phyloP scores from a whole-genome alignment of 495 filamentous ascomycete genomes.

The Hypoxylon subgilvum region DNA sequence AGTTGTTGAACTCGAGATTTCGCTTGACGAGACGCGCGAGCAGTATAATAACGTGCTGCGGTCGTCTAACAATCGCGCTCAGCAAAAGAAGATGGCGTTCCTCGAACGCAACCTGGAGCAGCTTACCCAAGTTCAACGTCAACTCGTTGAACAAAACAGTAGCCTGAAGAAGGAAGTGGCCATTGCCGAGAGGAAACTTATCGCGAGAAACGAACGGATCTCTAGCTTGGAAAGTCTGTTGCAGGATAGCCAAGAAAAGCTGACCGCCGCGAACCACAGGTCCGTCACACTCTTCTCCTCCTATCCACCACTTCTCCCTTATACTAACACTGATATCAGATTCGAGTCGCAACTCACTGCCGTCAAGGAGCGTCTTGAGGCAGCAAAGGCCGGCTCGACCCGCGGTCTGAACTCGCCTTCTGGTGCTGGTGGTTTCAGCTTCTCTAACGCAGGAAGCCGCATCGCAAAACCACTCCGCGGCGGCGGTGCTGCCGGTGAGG shows the following conservation, averaged over 20 bases:
- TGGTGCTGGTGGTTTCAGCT: slow-evolving; percentile 74
- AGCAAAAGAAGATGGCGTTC: slow-evolving; percentile 99
- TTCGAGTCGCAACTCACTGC: slow-evolving; percentile 97
- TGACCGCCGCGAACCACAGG: slow-evolving; percentile 94
- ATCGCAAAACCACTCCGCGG: slow-evolving; percentile 98
- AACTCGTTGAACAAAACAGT: slow-evolving; percentile 96
- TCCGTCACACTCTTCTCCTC: slow-evolving; percentile 54
- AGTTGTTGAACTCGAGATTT: slow-evolving; percentile 97
- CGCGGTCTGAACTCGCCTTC: slow-evolving; percentile 73
- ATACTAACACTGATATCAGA: slow-evolving; percentile 54
- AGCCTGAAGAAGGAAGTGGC: slow-evolving; percentile 98
- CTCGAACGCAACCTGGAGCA: slow-evolving; percentile 97
- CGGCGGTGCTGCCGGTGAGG: slow-evolving; percentile 64
- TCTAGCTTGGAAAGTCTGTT: slow-evolving; percentile 87
- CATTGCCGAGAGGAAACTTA: slow-evolving; percentile 95
- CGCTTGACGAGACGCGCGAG: slow-evolving; percentile 92
- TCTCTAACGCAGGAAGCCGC: slow-evolving; percentile 73
- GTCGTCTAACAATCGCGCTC: slow-evolving; percentile 92
- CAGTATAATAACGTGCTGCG: slow-evolving; percentile 98
- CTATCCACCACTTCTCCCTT: not conserved
- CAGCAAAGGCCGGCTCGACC: slow-evolving; percentile 87
- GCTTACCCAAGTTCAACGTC: slow-evolving; percentile 93
- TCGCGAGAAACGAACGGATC: slow-evolving; percentile 95
- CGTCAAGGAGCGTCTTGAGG: slow-evolving; percentile 96
- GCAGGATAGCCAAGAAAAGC: slow-evolving; percentile 96